Conservation (phyloP, 2,329 filamentous ascomycete genomes). For the Fusarium coffeatum region DNA sequence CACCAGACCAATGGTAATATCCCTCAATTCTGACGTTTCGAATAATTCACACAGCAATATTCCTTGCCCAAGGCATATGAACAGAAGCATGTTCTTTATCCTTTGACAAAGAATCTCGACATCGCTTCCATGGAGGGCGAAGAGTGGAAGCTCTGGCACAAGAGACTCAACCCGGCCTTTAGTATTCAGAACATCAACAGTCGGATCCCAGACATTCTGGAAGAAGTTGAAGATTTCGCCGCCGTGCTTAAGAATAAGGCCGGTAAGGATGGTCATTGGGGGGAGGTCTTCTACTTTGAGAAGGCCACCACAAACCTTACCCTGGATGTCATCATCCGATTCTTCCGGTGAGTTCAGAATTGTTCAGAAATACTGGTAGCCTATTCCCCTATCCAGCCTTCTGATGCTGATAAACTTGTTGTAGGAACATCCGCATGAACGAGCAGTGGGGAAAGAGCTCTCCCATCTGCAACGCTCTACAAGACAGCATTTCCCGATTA, state of each 20-base stretch:
- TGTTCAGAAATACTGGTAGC: not conserved
- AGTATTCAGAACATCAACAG: constrained; percentile 52
- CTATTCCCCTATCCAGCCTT: too few relatives aligned
- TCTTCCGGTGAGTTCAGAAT: constrained; percentile 46
- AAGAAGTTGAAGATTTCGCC: constrained; percentile 54
- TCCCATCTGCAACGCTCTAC: constrained; percentile 10
- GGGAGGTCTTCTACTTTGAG: constrained; percentile 48
- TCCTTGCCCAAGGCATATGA: constrained; percentile 44
- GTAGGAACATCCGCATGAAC: constrained; percentile 24
- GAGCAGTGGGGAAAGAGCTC: constrained; percentile 27
- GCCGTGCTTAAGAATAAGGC: constrained; percentile 17
- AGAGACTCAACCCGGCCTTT: constrained; percentile 53
- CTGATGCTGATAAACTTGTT: not conserved
- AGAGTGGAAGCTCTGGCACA: constrained; percentile 47
- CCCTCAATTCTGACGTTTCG: constrained; percentile 35
- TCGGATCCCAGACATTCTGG: constrained; percentile 52
- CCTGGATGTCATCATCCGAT: constrained; percentile 55
- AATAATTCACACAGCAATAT: constrained; percentile 38
- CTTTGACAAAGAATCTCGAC: constrained; percentile 50
- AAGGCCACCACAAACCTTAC: constrained; percentile 53
- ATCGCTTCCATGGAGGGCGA: constrained; percentile 49
- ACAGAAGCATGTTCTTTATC: constrained; percentile 44
- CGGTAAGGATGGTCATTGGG: constrained; percentile 18
- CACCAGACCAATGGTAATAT: constrained; percentile 26
- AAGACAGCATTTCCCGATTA: constrained; percentile 22